Evolutionary conservation across 2,329 filamentous ascomycete genomes (phyloP).

Genomic region (Xylaria arbuscula): DNA sequence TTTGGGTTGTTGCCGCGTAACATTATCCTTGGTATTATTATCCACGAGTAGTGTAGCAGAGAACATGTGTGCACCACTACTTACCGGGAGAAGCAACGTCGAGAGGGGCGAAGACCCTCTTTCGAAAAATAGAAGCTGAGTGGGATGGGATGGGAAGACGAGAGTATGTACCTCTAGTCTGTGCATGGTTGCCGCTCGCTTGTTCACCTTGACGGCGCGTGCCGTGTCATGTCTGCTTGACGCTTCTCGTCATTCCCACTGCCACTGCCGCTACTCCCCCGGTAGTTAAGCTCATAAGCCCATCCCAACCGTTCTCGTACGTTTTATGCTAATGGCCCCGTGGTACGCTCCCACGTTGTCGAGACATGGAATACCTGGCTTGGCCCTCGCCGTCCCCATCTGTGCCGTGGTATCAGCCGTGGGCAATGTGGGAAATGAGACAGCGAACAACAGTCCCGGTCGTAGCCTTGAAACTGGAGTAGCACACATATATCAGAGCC

Average conservation of each 20-base stretch:
- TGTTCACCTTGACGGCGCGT: constrained; percentile 15
- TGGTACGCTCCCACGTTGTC: constrained; percentile 9
- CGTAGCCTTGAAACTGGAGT: constrained; percentile 25
- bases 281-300: constrained; percentile 30
- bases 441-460: constrained; percentile 22
- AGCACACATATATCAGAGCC: constrained; percentile 32
- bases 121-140: neutral
- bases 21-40: constrained; percentile 13
- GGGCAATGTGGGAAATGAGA: constrained; percentile 32
- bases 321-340: constrained; percentile 31
- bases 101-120: neutral
- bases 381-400: constrained; percentile 8
- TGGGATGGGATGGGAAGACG: too few species aligned
- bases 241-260: constrained; percentile 9
- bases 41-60: constrained; percentile 17
- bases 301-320: constrained; percentile 31
- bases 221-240: constrained; percentile 13
- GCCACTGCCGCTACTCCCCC: constrained; percentile 16
- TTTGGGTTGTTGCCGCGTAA: constrained; percentile 13
- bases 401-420: constrained; percentile 13
- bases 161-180: too few species aligned
- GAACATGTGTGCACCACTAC: constrained; percentile 1
- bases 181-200: constrained; percentile 28
- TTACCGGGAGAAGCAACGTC: constrained; percentile 2
- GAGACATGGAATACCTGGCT: constrained; percentile 31